These are phyloP conservation scores for Exophiala alcalophila DNA, from an alignment of 2,329 filamentous ascomycete species.

Conservation along the genomic window DNA sequence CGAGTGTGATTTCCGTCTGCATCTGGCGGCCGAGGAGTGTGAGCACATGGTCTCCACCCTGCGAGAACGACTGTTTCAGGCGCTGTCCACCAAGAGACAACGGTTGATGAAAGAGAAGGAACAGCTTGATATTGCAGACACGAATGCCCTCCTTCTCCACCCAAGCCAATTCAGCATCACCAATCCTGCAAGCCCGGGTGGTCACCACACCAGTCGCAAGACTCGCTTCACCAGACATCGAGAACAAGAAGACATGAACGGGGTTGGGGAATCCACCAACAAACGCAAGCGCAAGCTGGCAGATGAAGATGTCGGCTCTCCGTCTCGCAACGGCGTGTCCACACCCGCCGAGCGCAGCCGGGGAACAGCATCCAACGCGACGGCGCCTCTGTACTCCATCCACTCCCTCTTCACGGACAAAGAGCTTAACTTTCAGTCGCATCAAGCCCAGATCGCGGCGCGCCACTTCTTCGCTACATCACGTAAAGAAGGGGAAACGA, in stretches of 20 bases:
- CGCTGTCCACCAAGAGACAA: conserved; percentile 55
- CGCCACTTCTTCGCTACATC: conserved; percentile 58
- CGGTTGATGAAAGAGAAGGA: conserved; percentile 63
- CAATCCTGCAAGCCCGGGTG: conserved; percentile 61
- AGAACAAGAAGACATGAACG: conserved; percentile 51
- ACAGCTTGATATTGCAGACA: conserved; percentile 64
- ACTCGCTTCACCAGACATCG: conserved; percentile 61
- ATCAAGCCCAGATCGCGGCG: conserved; percentile 59
- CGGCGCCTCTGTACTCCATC: conserved; percentile 59
- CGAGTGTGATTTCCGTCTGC: conserved; percentile 57
- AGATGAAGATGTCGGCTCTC: conserved; percentile 59
- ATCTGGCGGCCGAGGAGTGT: conserved; percentile 62
- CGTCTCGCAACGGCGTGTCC: conserved; percentile 50
- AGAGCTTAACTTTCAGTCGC: conserved; percentile 61
- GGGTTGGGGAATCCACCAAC: conserved; percentile 49
- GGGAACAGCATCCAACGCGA: conserved; percentile 53
- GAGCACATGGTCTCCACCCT: conserved; percentile 57
- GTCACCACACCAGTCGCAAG: conserved; percentile 59
- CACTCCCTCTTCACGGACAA: conserved; percentile 66
- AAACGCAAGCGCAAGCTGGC: conserved; percentile 59
- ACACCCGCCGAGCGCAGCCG: conserved; percentile 54
- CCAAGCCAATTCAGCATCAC: conserved; percentile 65
- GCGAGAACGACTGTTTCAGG: conserved; percentile 59
- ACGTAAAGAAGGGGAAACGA: conserved; percentile 33
- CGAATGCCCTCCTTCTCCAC: conserved; percentile 62